phyloP scores from a whole-genome alignment of 78 protist species.

The Planoprotostelium fungivorum region DNA sequence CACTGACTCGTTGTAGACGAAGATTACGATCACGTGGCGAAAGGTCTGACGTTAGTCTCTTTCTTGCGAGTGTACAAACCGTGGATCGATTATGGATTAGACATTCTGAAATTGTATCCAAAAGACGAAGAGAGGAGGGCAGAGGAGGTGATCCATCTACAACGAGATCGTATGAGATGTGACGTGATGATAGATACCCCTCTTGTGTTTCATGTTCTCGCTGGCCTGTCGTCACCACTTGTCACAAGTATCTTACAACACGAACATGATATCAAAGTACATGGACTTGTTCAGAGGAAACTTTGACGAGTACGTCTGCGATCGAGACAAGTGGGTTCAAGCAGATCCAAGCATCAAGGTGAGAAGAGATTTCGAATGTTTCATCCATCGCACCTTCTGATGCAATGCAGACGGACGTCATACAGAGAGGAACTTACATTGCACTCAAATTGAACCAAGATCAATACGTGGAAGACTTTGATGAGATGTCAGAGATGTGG shows the following conservation, averaged over 20 bases:
- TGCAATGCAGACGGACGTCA: neutral
- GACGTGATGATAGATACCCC: neutral
- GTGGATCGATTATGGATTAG: neutral
- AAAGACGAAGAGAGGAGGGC: neutral
- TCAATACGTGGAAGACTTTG: neutral
- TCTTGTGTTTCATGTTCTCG: neutral
- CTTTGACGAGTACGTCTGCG: neutral
- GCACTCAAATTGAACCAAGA: neutral
- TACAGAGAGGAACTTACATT: neutral
- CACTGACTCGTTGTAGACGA: neutral
- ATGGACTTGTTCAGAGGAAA: no score
- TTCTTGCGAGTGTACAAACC: neutral
- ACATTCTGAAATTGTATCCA: neutral
- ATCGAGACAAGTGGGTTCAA: neutral
- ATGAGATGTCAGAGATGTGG: neutral
- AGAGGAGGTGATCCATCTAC: neutral
- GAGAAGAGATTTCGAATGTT: no score
- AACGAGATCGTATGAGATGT: neutral
- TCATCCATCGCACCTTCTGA: no score
- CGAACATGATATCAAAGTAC: no score
- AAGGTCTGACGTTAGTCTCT: neutral
- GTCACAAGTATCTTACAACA: neutral
- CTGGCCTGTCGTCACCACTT: neutral
- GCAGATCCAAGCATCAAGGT: neutral
- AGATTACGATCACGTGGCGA: neutral